Conservation (phyloP, 1,284 basidiomycete genomes). For the Ceratobasidium papillatum region DNA sequence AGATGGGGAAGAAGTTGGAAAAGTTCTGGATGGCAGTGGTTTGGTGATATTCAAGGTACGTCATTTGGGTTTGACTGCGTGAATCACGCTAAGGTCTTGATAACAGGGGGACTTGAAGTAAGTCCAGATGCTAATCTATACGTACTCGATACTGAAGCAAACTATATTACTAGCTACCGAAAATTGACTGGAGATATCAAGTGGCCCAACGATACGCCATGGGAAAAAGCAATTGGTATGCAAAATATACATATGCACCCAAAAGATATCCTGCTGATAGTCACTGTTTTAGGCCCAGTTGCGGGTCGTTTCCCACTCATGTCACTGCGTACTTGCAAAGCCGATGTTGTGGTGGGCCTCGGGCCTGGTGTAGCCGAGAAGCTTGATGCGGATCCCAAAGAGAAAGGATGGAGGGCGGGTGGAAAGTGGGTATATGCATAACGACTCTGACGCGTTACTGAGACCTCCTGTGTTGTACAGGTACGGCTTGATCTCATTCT, state of each 20-base stretch:
- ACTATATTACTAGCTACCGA: conserved; percentile 66
- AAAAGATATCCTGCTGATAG: conserved; percentile 19
- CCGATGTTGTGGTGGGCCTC: conserved; percentile 90
- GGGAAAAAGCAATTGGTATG: conserved; percentile 79
- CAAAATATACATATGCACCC: conserved; percentile 45
- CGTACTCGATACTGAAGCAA: conserved; percentile 6
- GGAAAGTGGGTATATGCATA: conserved; percentile 41
- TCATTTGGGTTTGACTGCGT: not conserved
- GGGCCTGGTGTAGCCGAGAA: conserved; percentile 67
- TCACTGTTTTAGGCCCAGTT: conserved; percentile 67
- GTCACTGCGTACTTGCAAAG: conserved; percentile 93
- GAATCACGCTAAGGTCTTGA: not conserved
- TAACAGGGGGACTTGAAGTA: conserved; percentile 87
- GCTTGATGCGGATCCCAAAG: conserved; percentile 64
- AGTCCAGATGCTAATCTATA: conserved; percentile 46
- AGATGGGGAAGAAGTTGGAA: conserved; percentile 27
- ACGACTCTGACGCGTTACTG: not conserved
- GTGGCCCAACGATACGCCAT: conserved; percentile 88
- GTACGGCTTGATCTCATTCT: conserved; percentile 40
- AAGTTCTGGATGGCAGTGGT: conserved; percentile 69
- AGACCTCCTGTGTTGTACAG: conserved; percentile 3
- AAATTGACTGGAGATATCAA: conserved; percentile 88
- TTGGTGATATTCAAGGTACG: conserved; percentile 91
- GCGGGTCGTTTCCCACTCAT: conserved; percentile 82
- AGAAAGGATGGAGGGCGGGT: conserved; percentile 43